Evolutionary conservation across 345 rosid species (phyloP).

Genomic region (Populus pruinosa): DNA sequence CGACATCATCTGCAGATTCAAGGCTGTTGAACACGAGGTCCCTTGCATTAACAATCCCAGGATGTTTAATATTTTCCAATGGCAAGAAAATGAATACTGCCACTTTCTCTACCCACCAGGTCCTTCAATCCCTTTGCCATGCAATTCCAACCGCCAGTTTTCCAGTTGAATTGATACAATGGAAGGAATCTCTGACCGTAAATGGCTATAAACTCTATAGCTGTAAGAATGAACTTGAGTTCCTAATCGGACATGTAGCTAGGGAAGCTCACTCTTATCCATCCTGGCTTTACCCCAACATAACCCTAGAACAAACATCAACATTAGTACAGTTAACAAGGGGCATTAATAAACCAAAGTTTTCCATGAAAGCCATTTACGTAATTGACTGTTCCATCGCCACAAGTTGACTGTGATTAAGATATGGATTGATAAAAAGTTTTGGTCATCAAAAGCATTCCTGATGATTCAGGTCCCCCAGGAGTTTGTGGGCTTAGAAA

Average conservation of each 20-base stretch:
- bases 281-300: conserved; percentile 49
- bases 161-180: conserved; percentile 35
- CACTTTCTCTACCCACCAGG: background rate
- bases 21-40: no score
- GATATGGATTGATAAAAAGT: conserved; percentile 37
- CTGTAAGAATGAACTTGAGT: conserved; percentile 45
- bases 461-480: conserved; percentile 65
- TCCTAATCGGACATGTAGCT: conserved; percentile 53
- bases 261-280: conserved; percentile 66
- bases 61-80: no score
- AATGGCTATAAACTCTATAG: conserved; percentile 42
- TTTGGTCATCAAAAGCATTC: conserved; percentile 48
- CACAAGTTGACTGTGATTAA: conserved; percentile 56
- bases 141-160: conserved; percentile 43
- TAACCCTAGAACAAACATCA: conserved; percentile 28
- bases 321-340: no score
- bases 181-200: conserved; percentile 52
- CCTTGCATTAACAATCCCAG: no score
- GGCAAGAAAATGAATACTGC: no score
- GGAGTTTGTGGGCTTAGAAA: conserved; percentile 57
- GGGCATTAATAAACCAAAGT: conserved; percentile 11
- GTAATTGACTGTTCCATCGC: conserved; percentile 57
- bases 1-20: no score
- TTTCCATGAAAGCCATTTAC: conserved; percentile 51
- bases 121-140: conserved; percentile 26